A percentile compares a stretch with the other conserved stretches of the same genome.
These are phyloP conservation scores for Raffaelea arxii DNA, from an alignment of 2,329 filamentous ascomycete genomes.

Conservation along the genomic window DNA sequence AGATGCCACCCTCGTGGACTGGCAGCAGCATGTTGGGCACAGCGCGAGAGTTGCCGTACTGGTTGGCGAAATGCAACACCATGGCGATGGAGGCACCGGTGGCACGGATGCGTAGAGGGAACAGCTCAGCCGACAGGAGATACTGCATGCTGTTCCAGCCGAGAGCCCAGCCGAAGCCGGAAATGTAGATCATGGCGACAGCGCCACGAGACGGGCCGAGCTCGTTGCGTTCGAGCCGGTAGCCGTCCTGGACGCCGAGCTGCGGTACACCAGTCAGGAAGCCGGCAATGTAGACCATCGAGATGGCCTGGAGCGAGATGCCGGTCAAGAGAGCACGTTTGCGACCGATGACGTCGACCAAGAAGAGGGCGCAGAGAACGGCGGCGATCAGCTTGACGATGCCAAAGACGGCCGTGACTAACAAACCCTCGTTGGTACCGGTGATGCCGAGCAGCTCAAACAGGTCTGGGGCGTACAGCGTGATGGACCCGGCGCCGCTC, in stretches of 20 bases:
- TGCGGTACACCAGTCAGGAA: slow-evolving; percentile 15
- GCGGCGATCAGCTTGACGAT: slow-evolving; percentile 47
- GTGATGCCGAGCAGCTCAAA: slow-evolving; percentile 42
- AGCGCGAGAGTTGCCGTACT: slow-evolving; percentile 66
- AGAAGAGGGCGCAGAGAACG: slow-evolving; percentile 44
- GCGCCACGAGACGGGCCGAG: neutral
- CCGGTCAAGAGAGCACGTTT: slow-evolving; percentile 35
- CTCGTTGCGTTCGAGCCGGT: slow-evolving; percentile 27
- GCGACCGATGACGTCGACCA: slow-evolving; percentile 43
- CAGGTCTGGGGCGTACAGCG: slow-evolving; percentile 44
- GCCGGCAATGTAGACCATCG: neutral
- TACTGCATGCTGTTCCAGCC: slow-evolving; percentile 62
- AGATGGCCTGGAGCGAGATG: slow-evolving; percentile 35
- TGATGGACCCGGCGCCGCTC: slow-evolving; percentile 48
- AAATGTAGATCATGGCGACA: slow-evolving; percentile 38
- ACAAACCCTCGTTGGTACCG: slow-evolving; percentile 17
- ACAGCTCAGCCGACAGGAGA: slow-evolving; percentile 65
- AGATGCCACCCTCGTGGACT: slow-evolving; percentile 32
- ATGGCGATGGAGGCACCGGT: slow-evolving; percentile 60
- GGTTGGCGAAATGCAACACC: slow-evolving; percentile 68
- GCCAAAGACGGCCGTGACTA: slow-evolving; percentile 46
- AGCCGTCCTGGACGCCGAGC: slow-evolving; percentile 26
- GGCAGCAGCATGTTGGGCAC: slow-evolving; percentile 63
- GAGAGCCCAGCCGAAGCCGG: slow-evolving; percentile 35
- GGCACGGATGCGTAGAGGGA: slow-evolving; percentile 62